Base-by-base conservation (phyloP, 2,329 filamentous ascomycete genomes). In the Colletotrichum brevisporum region DNA sequence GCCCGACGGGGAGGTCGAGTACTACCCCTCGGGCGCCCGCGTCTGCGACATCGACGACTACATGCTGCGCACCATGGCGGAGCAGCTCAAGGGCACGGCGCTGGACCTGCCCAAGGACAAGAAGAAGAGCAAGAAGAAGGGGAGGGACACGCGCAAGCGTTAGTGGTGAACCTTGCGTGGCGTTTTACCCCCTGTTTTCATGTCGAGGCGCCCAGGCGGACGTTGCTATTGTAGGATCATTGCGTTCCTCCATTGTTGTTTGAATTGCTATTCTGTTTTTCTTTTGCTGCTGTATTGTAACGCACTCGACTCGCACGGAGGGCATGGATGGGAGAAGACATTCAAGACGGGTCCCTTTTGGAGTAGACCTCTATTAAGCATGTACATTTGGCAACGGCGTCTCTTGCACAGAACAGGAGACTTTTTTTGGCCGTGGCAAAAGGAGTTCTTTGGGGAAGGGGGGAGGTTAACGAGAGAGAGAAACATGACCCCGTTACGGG, bases 21-120 rank as follows among this genome's bases (percentile, higher is more conserved):
- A 81, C 36, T 91, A 90, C 70, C 89, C 89, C 1, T 90, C 84
- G 82, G 89, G 88, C 6, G 84, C 82, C 47, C 83, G 77, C 62
- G 85, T 91, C 67, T 81, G 82, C 59, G 90, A 88, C 48, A 88
- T 94, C 65, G 93, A 95, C 76, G 90, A 94, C 59, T 94, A 92
- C 76, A 91, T 96, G 86, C 81, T 96, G 58, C 82, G 83, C 43
- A 87, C 88, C 64, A 93, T 95, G 90, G 85, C 86, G 53, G 90
- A 82, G 71, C 83, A 86, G 76, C 81, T 91, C 24, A 86, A 87
- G 74, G 83, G 86, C 55, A 89, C 88, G 26, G 84, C 88, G 58
- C 79, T 91, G 64, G 89, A 91, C 71, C 76, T 91, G 36, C 90
- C 90, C 5, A 89, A 85, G 79, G 89, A 91, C 74, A 90, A 88